These are phyloP conservation scores for Blastosporella zonata DNA, from an alignment of 1,284 basidiomycete species.

Conservation along the genomic window DNA sequence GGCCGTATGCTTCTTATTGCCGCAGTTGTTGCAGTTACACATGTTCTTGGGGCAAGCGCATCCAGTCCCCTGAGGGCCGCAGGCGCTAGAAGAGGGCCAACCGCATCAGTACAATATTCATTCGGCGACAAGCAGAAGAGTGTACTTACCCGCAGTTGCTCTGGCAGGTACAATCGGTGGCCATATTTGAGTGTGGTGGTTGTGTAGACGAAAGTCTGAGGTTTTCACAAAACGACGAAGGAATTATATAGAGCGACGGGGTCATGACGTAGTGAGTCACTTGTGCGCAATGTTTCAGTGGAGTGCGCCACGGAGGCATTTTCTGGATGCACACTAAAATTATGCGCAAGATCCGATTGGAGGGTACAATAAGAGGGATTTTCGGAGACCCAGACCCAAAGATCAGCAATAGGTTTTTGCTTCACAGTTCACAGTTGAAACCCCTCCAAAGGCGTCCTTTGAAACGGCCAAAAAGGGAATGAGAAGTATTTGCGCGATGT, in stretches of 20 bases:
- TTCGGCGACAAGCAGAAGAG: background rate
- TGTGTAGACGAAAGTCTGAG: background rate
- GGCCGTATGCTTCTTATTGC: slow-evolving; percentile 34
- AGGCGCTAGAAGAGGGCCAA: slow-evolving; percentile 22
- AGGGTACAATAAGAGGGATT: no score
- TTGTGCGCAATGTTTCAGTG: background rate
- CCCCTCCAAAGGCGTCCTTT: no score
- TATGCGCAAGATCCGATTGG: no score
- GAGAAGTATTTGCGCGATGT: background rate
- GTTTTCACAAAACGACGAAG: background rate
- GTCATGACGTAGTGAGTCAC: background rate
- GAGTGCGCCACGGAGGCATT: background rate
- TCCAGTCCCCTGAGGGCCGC: slow-evolving; percentile 32
- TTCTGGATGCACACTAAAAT: background rate
- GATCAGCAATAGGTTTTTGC: no score
- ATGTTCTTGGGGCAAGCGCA: slow-evolving; percentile 34
- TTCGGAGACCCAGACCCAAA: no score
- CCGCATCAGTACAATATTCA: background rate
- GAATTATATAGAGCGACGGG: background rate
- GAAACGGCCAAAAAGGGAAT: background rate
- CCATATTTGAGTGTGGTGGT: slow-evolving; percentile 17
- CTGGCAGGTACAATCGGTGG: slow-evolving; percentile 30
- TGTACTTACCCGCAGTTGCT: slow-evolving; percentile 29
- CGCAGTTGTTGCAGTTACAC: slow-evolving; percentile 35
- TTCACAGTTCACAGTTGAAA: no score